A percentile compares a stretch with the other conserved stretches of the same genome.
phyloP scores from a whole-genome alignment of 768 basidiomycete genomes.

The Mycena leptocephala region DNA sequence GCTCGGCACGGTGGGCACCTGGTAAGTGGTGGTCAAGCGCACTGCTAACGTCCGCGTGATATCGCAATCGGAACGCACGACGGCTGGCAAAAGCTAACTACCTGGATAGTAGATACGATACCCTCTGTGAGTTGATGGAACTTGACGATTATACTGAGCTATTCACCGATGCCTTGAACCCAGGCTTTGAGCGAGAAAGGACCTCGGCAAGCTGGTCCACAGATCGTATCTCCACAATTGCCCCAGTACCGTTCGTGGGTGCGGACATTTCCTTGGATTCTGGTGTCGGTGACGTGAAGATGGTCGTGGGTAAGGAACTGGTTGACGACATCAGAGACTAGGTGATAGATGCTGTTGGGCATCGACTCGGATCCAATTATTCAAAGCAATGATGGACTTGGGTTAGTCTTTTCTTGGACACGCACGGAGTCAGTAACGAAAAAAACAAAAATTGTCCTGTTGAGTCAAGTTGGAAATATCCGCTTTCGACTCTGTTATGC shows the following conservation, averaged over 20 bases:
- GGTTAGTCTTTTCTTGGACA: no score
- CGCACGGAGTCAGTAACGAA: no score
- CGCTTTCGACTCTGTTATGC: no score
- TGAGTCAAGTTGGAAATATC: no score
- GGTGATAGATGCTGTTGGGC: no score
- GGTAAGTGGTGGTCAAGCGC: background rate
- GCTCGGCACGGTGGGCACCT: background rate
- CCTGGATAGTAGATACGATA: no score
- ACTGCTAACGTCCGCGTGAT: background rate
- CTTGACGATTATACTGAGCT: background rate
- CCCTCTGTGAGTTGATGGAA: background rate
- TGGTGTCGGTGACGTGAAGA: background rate
- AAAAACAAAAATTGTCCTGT: no score
- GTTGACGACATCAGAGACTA: no score
- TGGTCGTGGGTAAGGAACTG: background rate
- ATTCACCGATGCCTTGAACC: background rate
- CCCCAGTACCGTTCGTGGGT: background rate
- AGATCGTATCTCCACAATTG: background rate
- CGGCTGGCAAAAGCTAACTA: background rate
- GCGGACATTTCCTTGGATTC: background rate
- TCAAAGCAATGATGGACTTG: no score
- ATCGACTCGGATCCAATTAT: no score
- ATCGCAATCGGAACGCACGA: background rate
- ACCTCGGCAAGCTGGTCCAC: background rate
- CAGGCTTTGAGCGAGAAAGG: background rate